Conservation (phyloP, 2,329 filamentous ascomycete genomes). For the Phaeosphaeriaceae sp. region DNA sequence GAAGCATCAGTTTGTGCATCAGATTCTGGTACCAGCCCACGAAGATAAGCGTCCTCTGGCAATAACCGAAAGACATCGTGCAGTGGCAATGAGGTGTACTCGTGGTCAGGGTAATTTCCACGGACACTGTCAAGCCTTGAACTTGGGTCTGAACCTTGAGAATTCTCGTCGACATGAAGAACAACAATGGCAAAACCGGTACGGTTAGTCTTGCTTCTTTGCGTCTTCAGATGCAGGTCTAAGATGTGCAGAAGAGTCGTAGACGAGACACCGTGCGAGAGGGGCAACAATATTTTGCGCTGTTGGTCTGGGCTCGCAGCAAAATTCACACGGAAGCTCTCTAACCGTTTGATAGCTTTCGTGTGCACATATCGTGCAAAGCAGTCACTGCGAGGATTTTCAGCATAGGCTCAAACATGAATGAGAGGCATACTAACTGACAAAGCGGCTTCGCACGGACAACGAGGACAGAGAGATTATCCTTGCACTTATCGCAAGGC, state of each 20-base stretch:
- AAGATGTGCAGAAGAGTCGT: slow-evolving; percentile 78
- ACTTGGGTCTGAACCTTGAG: slow-evolving; percentile 9
- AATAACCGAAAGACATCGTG: slow-evolving; percentile 57
- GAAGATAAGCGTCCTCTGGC: slow-evolving; percentile 28
- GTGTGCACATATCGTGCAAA: slow-evolving; percentile 78
- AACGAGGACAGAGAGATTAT: slow-evolving; percentile 57
- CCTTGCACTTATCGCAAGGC: slow-evolving; percentile 65
- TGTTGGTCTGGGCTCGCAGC: slow-evolving; percentile 50
- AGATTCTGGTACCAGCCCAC: slow-evolving; percentile 20
- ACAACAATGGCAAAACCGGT: slow-evolving; percentile 72
- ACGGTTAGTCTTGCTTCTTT: slow-evolving; percentile 69
- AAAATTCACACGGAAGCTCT: slow-evolving; percentile 65
- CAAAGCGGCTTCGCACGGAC: slow-evolving; percentile 68
- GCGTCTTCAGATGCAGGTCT: slow-evolving; percentile 70
- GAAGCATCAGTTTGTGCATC: background rate
- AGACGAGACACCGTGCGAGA: slow-evolving; percentile 86
- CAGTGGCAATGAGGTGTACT: slow-evolving; percentile 69
- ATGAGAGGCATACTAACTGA: slow-evolving; percentile 52
- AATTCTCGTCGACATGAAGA: slow-evolving; percentile 53
- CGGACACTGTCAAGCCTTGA: slow-evolving; percentile 51
- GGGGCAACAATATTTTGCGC: slow-evolving; percentile 72
- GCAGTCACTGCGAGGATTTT: slow-evolving; percentile 64
- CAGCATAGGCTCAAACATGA: background rate
- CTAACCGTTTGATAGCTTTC: slow-evolving; percentile 82
- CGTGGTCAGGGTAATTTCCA: slow-evolving; percentile 69